Percentiles rank a stretch among this genome's conserved stretches.
Conservation (phyloP, 345 rosid species). For the rapeseed (Brassica napus) region Da-Ae NC_063436.1:9774001-9774500, state of each 20-base stretch:
- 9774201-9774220: constrained; percentile 56
- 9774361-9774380: constrained; percentile 58
- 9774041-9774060: constrained; percentile 56
- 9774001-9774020: constrained; percentile 56
- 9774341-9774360: constrained; percentile 58
- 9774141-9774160: constrained; percentile 46
- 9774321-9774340: constrained; percentile 55
- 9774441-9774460: background rate
- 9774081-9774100: constrained; percentile 49
- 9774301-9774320: constrained; percentile 48
- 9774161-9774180: constrained; percentile 52
- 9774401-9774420: constrained; percentile 40
- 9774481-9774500: constrained; percentile 37
- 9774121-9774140: constrained; percentile 50
- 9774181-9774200: constrained; percentile 60
- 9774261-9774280: constrained; percentile 55
- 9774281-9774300: constrained; percentile 55
- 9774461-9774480: background rate
- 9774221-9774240: constrained; percentile 46
- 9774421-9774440: constrained; percentile 12
- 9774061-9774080: constrained; percentile 50
- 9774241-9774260: constrained; percentile 47
- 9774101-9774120: constrained; percentile 45
- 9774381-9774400: constrained; percentile 50
- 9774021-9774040: constrained; percentile 53